Evolutionary conservation across 345 rosid species (phyloP), one percentile per base, ranked within the genome.

Genomic region (Acer negundo): DNA sequence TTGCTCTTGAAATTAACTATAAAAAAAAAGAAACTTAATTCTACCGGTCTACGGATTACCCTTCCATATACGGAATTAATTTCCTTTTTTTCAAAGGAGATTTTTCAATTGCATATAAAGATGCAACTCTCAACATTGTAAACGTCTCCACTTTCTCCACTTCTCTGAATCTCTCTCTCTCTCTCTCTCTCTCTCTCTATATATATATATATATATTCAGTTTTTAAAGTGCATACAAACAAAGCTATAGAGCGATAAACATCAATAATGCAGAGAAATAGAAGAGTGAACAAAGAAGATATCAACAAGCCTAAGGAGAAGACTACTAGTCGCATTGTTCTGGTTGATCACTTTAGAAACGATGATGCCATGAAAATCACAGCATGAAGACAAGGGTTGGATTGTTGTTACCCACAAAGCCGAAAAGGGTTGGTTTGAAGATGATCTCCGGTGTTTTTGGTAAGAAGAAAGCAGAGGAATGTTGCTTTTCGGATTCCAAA

Each of bases 391-490:
- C 61, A 49, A 17, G 44, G 72, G 35, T 15, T 20, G 69, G 65
- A 56, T 59, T 22, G 7, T 22, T 22, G 13, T 20, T 59, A 16
- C 35, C 73, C 0, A 65, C 6, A 7, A 56, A 62, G 51, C 23
- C 56, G 2, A 79, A 67, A 67, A 87, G 62, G 80, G 59, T 84
- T 31, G 80, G 80, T 24, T 73, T 70, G 22, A 58, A 81, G 19
- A 51, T 83, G 19, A 72, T 89, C 42, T 73, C 80, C 23, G 63
- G 77, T 42, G 73, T 82, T 28, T 87, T 90, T 42, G 72, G 69
- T 56, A 69, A 55, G 67, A 79, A 73, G 76, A 81, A 75, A 49
- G 4, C 68, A 46, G 53, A 40, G 73, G 4, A 2, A 19, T 16
- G 12, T 49, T 40, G 15, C 58, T 61, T 23, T 38, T 23, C 28